phyloP scores from a whole-genome alignment of 1,284 basidiomycete species.

The Leccinum griseonigrum region DNA sequence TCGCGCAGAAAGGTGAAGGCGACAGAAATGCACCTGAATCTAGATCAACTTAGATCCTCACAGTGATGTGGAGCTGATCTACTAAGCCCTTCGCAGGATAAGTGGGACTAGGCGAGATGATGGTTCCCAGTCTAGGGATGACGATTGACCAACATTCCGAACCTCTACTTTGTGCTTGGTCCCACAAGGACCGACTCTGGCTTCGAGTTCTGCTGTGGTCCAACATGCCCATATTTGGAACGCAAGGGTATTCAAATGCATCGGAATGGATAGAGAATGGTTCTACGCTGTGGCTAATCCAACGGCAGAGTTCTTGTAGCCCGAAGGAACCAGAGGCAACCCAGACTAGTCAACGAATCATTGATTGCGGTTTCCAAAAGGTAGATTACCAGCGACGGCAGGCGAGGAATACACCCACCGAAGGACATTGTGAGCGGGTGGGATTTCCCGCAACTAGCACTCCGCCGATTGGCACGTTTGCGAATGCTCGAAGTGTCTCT shows the following conservation, averaged over 20 bases:
- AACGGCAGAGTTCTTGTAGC: not conserved
- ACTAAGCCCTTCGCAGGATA: constrained; percentile 10
- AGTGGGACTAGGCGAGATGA: constrained; percentile 17
- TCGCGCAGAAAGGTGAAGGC: constrained; percentile 16
- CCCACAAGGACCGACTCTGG: constrained; percentile 16
- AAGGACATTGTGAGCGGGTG: not conserved
- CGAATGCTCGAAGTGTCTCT: not conserved
- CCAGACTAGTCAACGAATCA: not conserved
- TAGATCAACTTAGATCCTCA: constrained; percentile 5
- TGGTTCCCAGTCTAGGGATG: constrained; percentile 15
- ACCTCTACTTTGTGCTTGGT: constrained; percentile 17
- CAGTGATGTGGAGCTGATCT: constrained; percentile 10
- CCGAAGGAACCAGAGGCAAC: too few relatives aligned
- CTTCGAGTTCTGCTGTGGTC: constrained; percentile 9
- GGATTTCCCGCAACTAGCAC: not conserved
- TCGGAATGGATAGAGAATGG: not conserved
- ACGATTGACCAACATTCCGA: constrained; percentile 22
- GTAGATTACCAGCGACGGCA: not conserved
- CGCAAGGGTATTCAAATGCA: not conserved
- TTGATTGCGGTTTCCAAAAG: not conserved
- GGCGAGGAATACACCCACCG: not conserved
- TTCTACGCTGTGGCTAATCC: not conserved
- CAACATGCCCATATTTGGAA: constrained; percentile 4
- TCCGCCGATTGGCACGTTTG: not conserved
- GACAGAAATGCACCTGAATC: constrained; percentile 6